Evolutionary conservation across 1,284 basidiomycete genomes (phyloP).

Genomic region (Gymnopus androsaceus): DNA sequence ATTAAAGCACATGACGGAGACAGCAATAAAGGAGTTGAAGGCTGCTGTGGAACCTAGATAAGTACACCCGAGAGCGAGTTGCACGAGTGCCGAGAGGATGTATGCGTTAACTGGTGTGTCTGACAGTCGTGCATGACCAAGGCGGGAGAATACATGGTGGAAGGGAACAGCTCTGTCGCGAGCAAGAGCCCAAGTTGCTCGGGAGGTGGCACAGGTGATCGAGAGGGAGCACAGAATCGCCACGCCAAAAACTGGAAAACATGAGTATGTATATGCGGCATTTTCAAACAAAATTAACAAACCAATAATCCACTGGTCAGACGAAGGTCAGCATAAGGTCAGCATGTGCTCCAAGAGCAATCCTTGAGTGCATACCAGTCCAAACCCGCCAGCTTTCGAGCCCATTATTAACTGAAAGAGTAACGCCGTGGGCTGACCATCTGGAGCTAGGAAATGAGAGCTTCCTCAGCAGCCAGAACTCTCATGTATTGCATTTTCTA

Average conservation of each 20-base stretch:
- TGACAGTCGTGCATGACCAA: background rate
- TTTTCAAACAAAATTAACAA: constrained; percentile 16
- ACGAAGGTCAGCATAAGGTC: too few species aligned
- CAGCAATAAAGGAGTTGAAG: constrained; percentile 3
- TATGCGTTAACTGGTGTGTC: background rate
- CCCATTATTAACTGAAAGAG: constrained; percentile 69
- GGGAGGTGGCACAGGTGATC: constrained; percentile 64
- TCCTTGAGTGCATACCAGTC: constrained; percentile 51
- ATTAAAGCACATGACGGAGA: background rate
- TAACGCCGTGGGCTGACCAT: constrained; percentile 66
- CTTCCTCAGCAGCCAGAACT: background rate
- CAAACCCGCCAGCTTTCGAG: constrained; percentile 63
- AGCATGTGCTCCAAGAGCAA: too few species aligned
- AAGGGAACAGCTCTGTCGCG: constrained; percentile 70
- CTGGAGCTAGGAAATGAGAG: constrained; percentile 38
- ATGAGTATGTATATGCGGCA: background rate
- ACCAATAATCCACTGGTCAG: constrained; percentile 57
- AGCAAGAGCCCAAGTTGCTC: constrained; percentile 72
- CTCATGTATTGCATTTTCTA: background rate
- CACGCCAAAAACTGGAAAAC: constrained; percentile 48
- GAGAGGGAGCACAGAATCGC: constrained; percentile 60
- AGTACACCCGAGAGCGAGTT: background rate
- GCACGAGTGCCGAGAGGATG: background rate
- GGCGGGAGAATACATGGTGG: constrained; percentile 46
- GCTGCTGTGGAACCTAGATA: background rate